Percentiles rank a stretch among this genome's conserved stretches.
These are phyloP conservation scores for Jatropha curcas DNA, from an alignment of 345 rosid species.

Conservation along the genomic window DNA sequence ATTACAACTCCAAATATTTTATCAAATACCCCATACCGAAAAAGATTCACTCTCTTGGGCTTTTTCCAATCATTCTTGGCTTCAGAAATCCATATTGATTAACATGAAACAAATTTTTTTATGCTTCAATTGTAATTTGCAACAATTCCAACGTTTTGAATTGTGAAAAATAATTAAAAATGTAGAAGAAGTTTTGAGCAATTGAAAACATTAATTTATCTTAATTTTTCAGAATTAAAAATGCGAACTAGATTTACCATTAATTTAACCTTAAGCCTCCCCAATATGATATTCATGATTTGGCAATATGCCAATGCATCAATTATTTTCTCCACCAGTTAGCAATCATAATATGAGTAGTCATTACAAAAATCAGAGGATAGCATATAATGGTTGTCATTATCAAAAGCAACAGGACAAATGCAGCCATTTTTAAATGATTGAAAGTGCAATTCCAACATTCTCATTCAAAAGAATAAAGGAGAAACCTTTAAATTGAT, in stretches of 20 bases:
- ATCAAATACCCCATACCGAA: not conserved
- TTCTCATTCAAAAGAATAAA: constrained; percentile 54
- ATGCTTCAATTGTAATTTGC: too few species aligned
- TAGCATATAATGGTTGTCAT: constrained; percentile 20
- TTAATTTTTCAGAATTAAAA: too few species aligned
- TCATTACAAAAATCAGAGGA: not conserved
- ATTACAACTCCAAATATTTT: not conserved
- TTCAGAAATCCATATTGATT: not conserved
- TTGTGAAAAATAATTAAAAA: too few species aligned
- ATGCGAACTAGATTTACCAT: too few species aligned
- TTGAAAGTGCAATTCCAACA: constrained; percentile 52
- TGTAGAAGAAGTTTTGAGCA: too few species aligned
- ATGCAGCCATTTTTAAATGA: constrained; percentile 37
- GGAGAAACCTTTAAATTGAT: constrained; percentile 33
- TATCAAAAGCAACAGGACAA: constrained; percentile 40
- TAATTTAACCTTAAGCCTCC: too few species aligned
- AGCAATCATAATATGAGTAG: constrained; percentile 9
- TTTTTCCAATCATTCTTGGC: not conserved
- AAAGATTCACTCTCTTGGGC: not conserved
- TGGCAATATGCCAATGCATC: constrained; percentile 10
- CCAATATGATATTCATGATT: too few species aligned
- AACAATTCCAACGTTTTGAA: too few species aligned
- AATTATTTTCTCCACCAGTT: constrained; percentile 13
- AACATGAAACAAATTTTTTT: too few species aligned
- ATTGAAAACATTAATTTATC: too few species aligned